Evolutionary conservation across 176 grass and related monocot species (phyloP).

Genomic region (Luzula sylvatica): DNA sequence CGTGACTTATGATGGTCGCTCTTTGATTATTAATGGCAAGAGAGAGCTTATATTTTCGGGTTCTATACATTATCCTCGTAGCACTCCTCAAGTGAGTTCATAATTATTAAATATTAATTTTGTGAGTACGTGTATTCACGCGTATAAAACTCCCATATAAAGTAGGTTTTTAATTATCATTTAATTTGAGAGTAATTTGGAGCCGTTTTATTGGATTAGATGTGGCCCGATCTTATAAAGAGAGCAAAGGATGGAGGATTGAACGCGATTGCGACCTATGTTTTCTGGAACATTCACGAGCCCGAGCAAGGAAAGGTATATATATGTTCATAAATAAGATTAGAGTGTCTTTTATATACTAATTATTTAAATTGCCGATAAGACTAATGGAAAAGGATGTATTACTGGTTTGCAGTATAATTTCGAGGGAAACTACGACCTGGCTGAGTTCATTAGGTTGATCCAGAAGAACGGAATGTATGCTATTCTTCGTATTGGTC

Average conservation of each 20-base stretch:
- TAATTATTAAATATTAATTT: no score
- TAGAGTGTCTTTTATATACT: background rate
- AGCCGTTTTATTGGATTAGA: conserved; percentile 30
- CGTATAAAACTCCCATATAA: no score
- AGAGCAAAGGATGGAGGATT: conserved; percentile 61
- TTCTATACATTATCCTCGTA: conserved; percentile 40
- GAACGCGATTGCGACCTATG: conserved; percentile 70
- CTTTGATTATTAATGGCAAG: conserved; percentile 37
- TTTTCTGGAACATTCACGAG: conserved; percentile 91
- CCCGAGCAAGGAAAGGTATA: conserved; percentile 48
- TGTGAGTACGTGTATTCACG: no score
- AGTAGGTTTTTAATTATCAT: no score
- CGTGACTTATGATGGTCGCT: conserved; percentile 28
- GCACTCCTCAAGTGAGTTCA: conserved; percentile 27
- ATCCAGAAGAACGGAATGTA: conserved; percentile 51
- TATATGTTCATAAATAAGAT: background rate
- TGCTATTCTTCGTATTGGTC: conserved; percentile 57
- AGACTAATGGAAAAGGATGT: background rate
- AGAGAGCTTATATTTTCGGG: conserved; percentile 43
- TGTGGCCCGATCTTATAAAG: conserved; percentile 70
- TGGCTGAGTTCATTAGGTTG: conserved; percentile 66
- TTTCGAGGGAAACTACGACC: conserved; percentile 59
- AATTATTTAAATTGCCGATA: background rate
- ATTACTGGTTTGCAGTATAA: conserved; percentile 36
- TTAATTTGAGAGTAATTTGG: no score